These are phyloP conservation scores for Mallotus nudiflorus DNA, from an alignment of 345 rosid genomes.

Conservation along the genomic window DNA sequence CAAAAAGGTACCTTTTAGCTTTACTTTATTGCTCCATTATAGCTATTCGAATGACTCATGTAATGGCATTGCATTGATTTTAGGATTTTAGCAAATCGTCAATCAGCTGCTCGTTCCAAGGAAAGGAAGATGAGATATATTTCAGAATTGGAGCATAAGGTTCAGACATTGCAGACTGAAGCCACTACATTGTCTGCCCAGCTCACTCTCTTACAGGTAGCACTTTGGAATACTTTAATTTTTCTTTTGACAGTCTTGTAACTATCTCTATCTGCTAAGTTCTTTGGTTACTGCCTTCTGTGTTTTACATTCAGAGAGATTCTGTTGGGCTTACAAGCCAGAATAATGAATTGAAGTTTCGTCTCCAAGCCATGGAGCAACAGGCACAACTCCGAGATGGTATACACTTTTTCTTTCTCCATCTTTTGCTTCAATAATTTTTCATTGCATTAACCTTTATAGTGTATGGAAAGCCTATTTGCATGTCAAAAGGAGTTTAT, in stretches of 20 bases:
- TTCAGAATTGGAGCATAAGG: constrained; percentile 92
- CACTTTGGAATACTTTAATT: neutral
- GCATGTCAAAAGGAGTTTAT: neutral
- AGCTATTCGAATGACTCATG: neutral
- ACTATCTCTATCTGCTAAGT: neutral
- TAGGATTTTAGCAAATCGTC: constrained; percentile 92
- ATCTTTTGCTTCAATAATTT: neutral
- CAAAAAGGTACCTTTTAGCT: constrained; percentile 58
- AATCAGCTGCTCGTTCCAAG: constrained; percentile 95
- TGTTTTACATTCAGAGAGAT: constrained; percentile 81
- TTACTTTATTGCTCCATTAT: neutral
- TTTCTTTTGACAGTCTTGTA: neutral
- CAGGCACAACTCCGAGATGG: constrained; percentile 96
- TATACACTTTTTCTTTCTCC: constrained; percentile 17
- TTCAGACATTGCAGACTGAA: constrained; percentile 94
- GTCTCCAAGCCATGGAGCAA: constrained; percentile 98
- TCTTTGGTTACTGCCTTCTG: constrained; percentile 11
- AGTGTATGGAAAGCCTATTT: neutral
- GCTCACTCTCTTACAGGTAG: constrained; percentile 87
- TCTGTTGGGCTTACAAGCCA: constrained; percentile 87
- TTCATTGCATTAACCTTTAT: neutral
- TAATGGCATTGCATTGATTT: neutral
- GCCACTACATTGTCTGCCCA: constrained; percentile 97
- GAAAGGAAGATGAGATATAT: constrained; percentile 95
- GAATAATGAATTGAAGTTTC: constrained; percentile 90